Conservation (phyloP, 352 stramenopile genomes). For the Phytophthora sansomeana region DNA sequence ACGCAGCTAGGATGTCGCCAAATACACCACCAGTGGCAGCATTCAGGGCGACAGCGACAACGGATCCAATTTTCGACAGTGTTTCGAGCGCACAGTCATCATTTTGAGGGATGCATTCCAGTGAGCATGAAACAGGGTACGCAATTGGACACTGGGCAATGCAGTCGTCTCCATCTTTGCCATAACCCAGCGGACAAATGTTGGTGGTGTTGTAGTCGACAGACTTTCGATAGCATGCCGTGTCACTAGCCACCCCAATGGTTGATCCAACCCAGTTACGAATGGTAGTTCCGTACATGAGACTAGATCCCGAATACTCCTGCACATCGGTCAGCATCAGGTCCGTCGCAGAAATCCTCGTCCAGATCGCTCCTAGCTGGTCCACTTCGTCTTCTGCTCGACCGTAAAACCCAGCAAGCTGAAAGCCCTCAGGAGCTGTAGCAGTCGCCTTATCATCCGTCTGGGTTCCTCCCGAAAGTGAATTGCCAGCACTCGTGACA, state of each 20-base stretch:
- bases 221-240: slow-evolving; percentile 32
- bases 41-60: slow-evolving; percentile 34
- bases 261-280: slow-evolving; percentile 36
- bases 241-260: slow-evolving; percentile 28
- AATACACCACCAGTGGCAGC: slow-evolving; percentile 34
- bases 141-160: slow-evolving; percentile 41
- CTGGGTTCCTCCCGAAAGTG: slow-evolving; percentile 28
- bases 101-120: slow-evolving; percentile 57
- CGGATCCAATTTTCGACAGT: slow-evolving; percentile 37
- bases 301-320: slow-evolving; percentile 7
- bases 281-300: slow-evolving; percentile 27
- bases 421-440: slow-evolving; percentile 27
- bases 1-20: slow-evolving; percentile 27
- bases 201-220: slow-evolving; percentile 36
- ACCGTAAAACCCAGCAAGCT: slow-evolving; percentile 29
- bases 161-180: slow-evolving; percentile 30
- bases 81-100: slow-evolving; percentile 32
- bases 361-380: slow-evolving; percentile 37
- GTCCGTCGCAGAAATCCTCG: slow-evolving; percentile 26
- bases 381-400: slow-evolving; percentile 36
- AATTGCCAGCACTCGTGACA: slow-evolving; percentile 27
- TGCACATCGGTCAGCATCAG: slow-evolving; percentile 17
- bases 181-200: slow-evolving; percentile 34
- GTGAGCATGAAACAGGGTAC: slow-evolving; percentile 40
- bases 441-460: slow-evolving; percentile 25